phyloP scores from a whole-genome alignment of 768 basidiomycete genomes.

The Floccularia luteovirens region DNA sequence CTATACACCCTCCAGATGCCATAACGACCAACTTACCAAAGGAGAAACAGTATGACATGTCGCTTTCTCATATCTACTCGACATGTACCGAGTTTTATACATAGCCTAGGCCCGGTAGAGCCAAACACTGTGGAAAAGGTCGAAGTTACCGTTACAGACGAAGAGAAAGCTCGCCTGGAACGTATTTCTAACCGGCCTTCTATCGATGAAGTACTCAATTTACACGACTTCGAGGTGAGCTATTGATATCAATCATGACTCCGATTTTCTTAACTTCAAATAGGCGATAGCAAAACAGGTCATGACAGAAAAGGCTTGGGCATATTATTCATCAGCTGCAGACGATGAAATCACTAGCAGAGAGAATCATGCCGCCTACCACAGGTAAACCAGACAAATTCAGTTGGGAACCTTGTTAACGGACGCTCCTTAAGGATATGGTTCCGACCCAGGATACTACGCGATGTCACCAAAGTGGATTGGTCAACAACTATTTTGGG shows the following conservation, averaged over 20 bases:
- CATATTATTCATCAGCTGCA: conserved; percentile 93
- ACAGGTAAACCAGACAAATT: conserved; percentile 42
- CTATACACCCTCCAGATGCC: conserved; percentile 82
- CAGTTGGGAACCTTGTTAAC: not conserved
- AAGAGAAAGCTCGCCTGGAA: conserved; percentile 62
- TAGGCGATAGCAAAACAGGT: conserved; percentile 79
- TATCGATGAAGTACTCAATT: conserved; percentile 72
- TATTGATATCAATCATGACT: not conserved
- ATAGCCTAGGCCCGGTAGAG: conserved; percentile 67
- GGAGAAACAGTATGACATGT: conserved; percentile 68
- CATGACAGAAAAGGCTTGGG: conserved; percentile 88
- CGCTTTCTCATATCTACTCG: not conserved
- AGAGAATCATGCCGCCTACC: conserved; percentile 89
- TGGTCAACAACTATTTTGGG: conserved; percentile 82
- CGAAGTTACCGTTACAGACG: conserved; percentile 55
- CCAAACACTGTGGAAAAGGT: conserved; percentile 57
- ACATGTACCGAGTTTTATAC: not conserved
- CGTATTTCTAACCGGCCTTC: conserved; percentile 60
- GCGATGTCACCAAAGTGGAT: conserved; percentile 82
- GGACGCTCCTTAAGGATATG: conserved; percentile 46
- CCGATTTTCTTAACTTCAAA: not conserved
- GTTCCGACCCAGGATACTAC: conserved; percentile 84
- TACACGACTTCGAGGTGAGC: conserved; percentile 90
- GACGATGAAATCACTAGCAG: conserved; percentile 90
- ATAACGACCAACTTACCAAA: conserved; percentile 69